Evolutionary conservation across 441 rosid species (phyloP), one percentile per base, ranked within the genome.

Genomic region (Euphorbia schlechtendalii): DNA sequence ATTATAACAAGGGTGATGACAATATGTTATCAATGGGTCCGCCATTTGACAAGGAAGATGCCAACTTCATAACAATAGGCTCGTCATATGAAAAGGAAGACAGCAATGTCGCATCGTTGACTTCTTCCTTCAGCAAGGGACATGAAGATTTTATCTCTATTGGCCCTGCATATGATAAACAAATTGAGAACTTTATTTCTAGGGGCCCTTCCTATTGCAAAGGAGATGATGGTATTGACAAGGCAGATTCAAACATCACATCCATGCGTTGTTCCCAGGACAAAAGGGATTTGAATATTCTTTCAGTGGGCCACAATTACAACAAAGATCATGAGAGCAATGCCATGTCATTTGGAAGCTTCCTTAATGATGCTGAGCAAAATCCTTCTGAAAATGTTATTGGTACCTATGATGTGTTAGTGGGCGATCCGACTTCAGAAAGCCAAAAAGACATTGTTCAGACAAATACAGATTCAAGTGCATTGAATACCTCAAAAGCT

Each of bases 221-320:
- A 32, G 77, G 82, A 55, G 84, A 78, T 73, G 81, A 83, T 77
- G 76, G 83, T 46, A 85, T 81, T 27, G 30, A 27, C 30, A 27
- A 27, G 30, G 30, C 30, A 27, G 4, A 27, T 27, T 27, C 30
- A 27, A 27, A 27, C 30, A 27, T 27, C 30, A 27, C 30, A 27
- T 27, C 30, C 4, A 1, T 27, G 30, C 4, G 30, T 27, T 27
- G 2, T 27, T 1, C 30, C 30, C 30, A 27, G 30, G 30, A 27
- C 30, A 27, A 27, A 27, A 27, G 30, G 30, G 30, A 27, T 27
- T 27, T 27, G 30, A 27, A 27, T 27, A 27, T 27, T 27, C 30
- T 27, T 27, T 27, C 30, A 27, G 30, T 27, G 30, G 30, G 30
- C 4, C 30, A 27, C 30, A 27, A 27, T 27, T 27, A 27, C 30